Base-by-base conservation (phyloP, 768 basidiomycete genomes). In the Rhodotorula sphaerocarpa region DNA sequence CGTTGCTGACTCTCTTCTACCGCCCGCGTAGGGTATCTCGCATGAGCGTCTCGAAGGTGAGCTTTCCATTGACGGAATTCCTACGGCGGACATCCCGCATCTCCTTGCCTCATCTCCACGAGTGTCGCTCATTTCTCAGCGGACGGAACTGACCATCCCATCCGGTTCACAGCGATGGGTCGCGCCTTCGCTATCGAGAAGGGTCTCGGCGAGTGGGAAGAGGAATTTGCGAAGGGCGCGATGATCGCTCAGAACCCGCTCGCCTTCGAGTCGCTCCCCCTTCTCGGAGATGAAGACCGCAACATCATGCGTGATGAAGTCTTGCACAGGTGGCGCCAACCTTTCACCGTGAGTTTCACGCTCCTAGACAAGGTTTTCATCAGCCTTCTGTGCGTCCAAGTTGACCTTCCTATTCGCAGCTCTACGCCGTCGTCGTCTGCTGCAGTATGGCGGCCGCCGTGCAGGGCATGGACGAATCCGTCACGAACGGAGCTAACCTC, bases 151-250 rank as follows among this genome's bases (percentile, higher is more conserved):
- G n/a, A n/a, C n/a, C n/a, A n/a, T n/a, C 9, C 9, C 36, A 39
- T 16, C 16, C 84, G 50, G 86, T 23, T 73, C 67, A 25, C 43
- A 92, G 79, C 74, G 80, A 84, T 76, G 87, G 86, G 57, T 79
- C 77, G 65, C 89, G 82, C 2, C 88, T 90, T 88, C 67, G 81
- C 82, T 0, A 76, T 75, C 55, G 79, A 70, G 25, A 74, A 78
- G 53, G 76, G 71, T 20, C 73, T 80, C 31, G 74, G 50, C 12
- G 73, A 79, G 55, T 57, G 73, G 44, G 53, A 59, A 27, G 61
- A 57, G 30, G 59, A 60, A 34, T 80, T 88, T 64, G 76, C 79
- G 71, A 87, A 86, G 75, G 86, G 82, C 31, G 87, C 87, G 0
- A 76, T 87, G 47, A 70, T 88, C n/a, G 86, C 87, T 0, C 87